phyloP scores from a whole-genome alignment of 805 yeast species.

The Kazachstania psychrophila region DNA sequence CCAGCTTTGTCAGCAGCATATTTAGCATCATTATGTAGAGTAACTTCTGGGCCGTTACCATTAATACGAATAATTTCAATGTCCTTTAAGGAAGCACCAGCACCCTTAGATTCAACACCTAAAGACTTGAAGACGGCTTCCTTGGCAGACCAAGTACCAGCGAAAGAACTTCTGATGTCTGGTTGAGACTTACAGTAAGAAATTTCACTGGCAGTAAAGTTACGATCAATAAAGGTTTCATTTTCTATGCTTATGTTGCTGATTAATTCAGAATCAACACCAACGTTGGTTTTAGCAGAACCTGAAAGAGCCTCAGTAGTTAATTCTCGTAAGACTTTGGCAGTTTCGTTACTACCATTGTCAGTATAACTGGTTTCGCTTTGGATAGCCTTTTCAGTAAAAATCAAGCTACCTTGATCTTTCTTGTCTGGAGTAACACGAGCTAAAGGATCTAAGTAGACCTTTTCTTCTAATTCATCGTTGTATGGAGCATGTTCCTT shows the following conservation, averaged over 20 bases:
- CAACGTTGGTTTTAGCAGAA: conserved; percentile 47
- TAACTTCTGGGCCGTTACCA: conserved; percentile 77
- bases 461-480: conserved; percentile 78
- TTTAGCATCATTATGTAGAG: conserved; percentile 66
- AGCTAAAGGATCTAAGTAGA: conserved; percentile 93
- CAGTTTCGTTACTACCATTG: conserved; percentile 39
- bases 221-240: conserved; percentile 83
- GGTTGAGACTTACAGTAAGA: conserved; percentile 69
- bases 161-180: conserved; percentile 76
- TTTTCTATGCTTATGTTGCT: conserved; percentile 76
- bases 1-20: conserved; percentile 64
- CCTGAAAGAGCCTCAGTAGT: conserved; percentile 35
- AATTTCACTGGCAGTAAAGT: conserved; percentile 77
- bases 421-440: conserved; percentile 33
- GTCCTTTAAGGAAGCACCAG: conserved; percentile 86
- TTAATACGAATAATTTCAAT: conserved; percentile 74
- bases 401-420: conserved; percentile 35
- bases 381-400: conserved; percentile 45
- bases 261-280: conserved; percentile 93
- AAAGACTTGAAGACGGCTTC: conserved; percentile 97
- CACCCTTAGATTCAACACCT: conserved; percentile 83
- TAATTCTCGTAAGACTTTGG: conserved; percentile 49
- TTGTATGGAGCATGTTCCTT: conserved; percentile 90
- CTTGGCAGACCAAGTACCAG: conserved; percentile 99
- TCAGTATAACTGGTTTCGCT: conserved; percentile 35